phyloP scores from a whole-genome alignment of 2,329 filamentous ascomycete species.

The Colletotrichum sp. region DNA sequence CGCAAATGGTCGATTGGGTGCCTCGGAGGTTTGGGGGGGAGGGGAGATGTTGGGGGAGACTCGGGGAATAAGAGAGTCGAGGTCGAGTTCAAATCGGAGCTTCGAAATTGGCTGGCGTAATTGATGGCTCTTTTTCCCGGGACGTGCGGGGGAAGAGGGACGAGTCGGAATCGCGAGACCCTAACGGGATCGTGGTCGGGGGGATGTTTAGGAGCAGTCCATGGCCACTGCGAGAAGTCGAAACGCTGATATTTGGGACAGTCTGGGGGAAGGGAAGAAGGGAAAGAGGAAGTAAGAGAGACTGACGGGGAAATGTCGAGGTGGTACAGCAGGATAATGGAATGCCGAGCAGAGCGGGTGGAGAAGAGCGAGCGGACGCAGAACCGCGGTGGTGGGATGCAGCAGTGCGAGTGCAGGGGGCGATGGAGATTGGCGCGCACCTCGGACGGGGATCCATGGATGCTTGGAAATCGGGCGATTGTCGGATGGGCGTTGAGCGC shows the following conservation, averaged over 20 bases:
- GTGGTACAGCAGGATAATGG: constrained; percentile 3
- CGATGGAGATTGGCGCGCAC: not conserved
- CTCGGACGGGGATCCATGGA: constrained; percentile 6
- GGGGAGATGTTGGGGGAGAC: not conserved
- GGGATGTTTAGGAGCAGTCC: constrained; percentile 11
- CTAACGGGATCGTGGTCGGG: constrained; percentile 15
- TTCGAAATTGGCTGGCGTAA: constrained; percentile 9
- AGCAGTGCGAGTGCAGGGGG: not conserved
- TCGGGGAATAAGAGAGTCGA: not conserved
- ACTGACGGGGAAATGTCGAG: not conserved
- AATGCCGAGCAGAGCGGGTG: constrained; percentile 19
- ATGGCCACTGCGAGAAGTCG: constrained; percentile 1
- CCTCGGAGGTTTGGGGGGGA: not conserved
- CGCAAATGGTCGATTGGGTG: constrained; percentile 1
- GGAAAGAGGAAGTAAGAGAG: not conserved
- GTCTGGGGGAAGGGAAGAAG: not conserved
- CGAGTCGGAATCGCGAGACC: constrained; percentile 20
- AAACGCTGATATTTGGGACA: not conserved
- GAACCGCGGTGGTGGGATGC: constrained; percentile 20
- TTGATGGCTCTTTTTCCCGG: constrained; percentile 7
- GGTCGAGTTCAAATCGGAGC: not conserved
- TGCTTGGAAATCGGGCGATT: constrained; percentile 21
- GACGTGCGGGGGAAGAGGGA: constrained; percentile 16
- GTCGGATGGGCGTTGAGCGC: constrained; percentile 13
- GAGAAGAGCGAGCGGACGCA: constrained; percentile 15